Percentiles rank a stretch among this genome's conserved stretches.
phyloP scores from a whole-genome alignment of 2,329 filamentous ascomycete species.

The Pezizomycotina sp. region DNA sequence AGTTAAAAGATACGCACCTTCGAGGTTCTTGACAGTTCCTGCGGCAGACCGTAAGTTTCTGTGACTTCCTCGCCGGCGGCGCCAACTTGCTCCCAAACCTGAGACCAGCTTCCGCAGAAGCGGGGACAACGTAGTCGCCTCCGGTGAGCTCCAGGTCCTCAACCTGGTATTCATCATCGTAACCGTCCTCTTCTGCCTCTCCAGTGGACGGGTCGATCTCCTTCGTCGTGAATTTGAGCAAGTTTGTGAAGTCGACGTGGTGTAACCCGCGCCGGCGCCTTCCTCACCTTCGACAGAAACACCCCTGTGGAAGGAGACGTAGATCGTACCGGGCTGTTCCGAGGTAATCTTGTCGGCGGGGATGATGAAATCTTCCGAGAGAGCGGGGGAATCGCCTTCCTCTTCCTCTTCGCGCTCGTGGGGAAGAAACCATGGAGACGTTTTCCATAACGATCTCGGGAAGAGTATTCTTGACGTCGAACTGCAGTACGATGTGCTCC shows the following conservation, averaged over 20 bases:
- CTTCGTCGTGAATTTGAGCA: conserved; percentile 93
- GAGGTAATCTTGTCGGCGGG: conserved; percentile 66
- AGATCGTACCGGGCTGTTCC: conserved; percentile 81
- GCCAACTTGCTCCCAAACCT: conserved; percentile 86
- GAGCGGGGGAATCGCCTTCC: conserved; percentile 26
- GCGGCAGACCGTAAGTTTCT: conserved; percentile 57
- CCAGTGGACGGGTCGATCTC: conserved; percentile 91
- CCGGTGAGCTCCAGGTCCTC: conserved; percentile 81
- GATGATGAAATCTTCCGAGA: conserved; percentile 81
- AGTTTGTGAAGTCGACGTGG: conserved; percentile 74
- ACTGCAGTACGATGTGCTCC: conserved; percentile 88
- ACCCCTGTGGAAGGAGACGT: conserved; percentile 86
- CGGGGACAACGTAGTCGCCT: conserved; percentile 83
- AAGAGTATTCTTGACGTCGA: conserved; percentile 93
- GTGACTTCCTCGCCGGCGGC: conserved; percentile 77
- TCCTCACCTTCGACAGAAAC: conserved; percentile 46
- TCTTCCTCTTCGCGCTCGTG: conserved; percentile 46
- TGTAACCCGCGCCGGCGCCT: conserved; percentile 41
- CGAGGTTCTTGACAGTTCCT: conserved; percentile 77
- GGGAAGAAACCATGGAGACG: conserved; percentile 65
- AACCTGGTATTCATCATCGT: conserved; percentile 95
- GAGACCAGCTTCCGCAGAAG: conserved; percentile 92
- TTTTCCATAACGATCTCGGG: conserved; percentile 80
- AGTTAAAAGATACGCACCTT: conserved; percentile 46
- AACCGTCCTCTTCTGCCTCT: conserved; percentile 79